Evolutionary conservation across 805 yeast species (phyloP), one percentile per base, ranked within the genome.

Genomic region (Pichia rugopelliculosa): DNA sequence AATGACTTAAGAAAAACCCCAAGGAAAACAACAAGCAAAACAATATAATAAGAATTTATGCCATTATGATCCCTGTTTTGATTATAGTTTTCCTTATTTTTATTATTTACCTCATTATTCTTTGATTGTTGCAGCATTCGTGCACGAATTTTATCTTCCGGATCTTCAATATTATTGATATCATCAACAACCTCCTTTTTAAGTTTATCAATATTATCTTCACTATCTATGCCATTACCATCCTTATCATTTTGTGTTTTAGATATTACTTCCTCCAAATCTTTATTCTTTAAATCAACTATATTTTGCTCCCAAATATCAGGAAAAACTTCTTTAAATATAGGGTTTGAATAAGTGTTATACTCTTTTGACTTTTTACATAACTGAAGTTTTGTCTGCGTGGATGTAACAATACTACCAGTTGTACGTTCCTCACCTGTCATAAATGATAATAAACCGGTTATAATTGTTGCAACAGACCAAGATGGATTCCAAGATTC

Each of bases 401-500:
- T 84, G 11, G 83, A 74, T 1, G 96, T 79, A 9, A 66, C 69
- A 12, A 89, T 79, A 9, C 91, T 80, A 0, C 97, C 97, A 0
- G 96, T 83, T 2, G 96, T 87, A 23, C 76, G 68, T 56, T 90
- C 97, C 50, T 78, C 77, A 10, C 93, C 83, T 0, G 95, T 87
- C 98, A 90, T 90, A 59, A 90, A 90, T 61, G 96, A 87, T 54
- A 90, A 70, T 34, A 90, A 69, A 0, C 97, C 98, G 11, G 82
- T 86, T 56, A 90, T 72, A 20, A 90, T 90, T 0, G 97, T 89
- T 30, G 87, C 73, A 23, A 90, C 96, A 40, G 89, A 80, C 97
- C 97, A 90, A 7, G 95, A 88, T 1, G 98, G 97, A 64, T 90
- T 89, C 98, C 98, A 90, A 1, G 84, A 71, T 63, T 89, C 93